Evolutionary conservation across 2,329 filamentous ascomycete genomes (phyloP).

Genomic region (Coniochaeta hoffmannii): DNA sequence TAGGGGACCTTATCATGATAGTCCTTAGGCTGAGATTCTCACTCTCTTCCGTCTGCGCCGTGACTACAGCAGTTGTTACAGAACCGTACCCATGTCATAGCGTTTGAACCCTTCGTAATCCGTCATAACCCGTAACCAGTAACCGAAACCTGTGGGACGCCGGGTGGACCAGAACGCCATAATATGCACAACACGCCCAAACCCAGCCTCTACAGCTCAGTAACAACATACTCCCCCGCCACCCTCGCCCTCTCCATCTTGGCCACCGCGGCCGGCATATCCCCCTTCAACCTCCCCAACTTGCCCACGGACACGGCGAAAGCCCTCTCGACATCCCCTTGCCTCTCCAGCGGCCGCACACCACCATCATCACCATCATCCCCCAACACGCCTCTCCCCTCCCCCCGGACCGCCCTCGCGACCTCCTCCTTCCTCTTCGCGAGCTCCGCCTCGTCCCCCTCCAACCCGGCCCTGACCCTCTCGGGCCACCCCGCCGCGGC

Average conservation of each 20-base stretch:
- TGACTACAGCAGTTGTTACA: not conserved
- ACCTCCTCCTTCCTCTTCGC: conserved; percentile 31
- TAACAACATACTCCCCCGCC: conserved; percentile 50
- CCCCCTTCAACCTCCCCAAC: conserved; percentile 46
- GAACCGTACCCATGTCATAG: not conserved
- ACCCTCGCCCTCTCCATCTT: conserved; percentile 57
- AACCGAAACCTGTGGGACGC: not conserved
- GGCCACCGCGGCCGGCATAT: conserved; percentile 55
- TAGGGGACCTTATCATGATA: not conserved
- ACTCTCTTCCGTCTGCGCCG: not conserved
- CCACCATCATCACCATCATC: no score
- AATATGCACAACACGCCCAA: conserved; percentile 1
- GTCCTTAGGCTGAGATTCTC: not conserved
- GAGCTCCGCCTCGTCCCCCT: conserved; percentile 26
- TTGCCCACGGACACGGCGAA: conserved; percentile 42
- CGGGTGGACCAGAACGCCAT: not conserved
- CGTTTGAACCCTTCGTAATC: not conserved
- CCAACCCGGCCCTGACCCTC: conserved; percentile 28
- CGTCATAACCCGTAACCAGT: not conserved
- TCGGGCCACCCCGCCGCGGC: conserved; percentile 36
- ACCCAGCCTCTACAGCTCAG: conserved; percentile 24
- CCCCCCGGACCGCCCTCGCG: conserved; percentile 15
- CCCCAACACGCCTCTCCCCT: conserved; percentile 15
- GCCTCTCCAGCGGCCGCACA: conserved; percentile 34
- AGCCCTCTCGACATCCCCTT: conserved; percentile 35